Percentiles rank a stretch among this genome's conserved stretches.
phyloP scores from a whole-genome alignment of 2,329 filamentous ascomycete genomes.

The Arthrobotrys sphaeroides region DNA sequence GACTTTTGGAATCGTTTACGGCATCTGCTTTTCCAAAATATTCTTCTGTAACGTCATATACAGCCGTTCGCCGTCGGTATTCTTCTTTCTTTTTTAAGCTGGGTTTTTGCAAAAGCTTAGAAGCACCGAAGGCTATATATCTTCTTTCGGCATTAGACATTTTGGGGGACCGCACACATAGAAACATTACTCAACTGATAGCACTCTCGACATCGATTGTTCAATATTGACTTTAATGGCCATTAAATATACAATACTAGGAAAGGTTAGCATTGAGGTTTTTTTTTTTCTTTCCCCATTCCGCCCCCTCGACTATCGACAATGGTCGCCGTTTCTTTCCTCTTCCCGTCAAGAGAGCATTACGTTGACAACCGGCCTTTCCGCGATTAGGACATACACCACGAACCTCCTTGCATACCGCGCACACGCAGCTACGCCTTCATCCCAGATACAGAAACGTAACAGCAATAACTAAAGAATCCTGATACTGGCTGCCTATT shows the following conservation, averaged over 20 bases:
- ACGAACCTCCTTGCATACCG: constrained; percentile 52
- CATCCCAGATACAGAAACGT: constrained; percentile 47
- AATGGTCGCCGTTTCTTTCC: constrained; percentile 44
- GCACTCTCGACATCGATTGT: constrained; percentile 30
- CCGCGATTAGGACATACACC: constrained; percentile 40
- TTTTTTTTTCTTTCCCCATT: constrained; percentile 19
- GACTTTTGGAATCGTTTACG: constrained; percentile 50
- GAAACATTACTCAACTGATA: constrained; percentile 46
- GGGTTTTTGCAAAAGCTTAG: constrained; percentile 23
- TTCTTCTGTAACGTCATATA: constrained; percentile 53
- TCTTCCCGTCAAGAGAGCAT: constrained; percentile 24
- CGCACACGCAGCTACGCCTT: constrained; percentile 33
- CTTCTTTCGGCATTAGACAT: constrained; percentile 40
- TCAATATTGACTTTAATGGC: constrained; percentile 17
- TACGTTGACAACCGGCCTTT: constrained; percentile 32
- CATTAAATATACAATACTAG: constrained; percentile 13
- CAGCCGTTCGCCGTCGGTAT: constrained; percentile 44
- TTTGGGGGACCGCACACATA: constrained; percentile 34
- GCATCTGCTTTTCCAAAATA: constrained; percentile 42
- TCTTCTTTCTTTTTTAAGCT: constrained; percentile 30
- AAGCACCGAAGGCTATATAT: constrained; percentile 28
- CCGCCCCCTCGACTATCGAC: constrained; percentile 24
- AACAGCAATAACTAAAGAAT: constrained; percentile 49
- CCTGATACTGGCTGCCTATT: constrained; percentile 49
- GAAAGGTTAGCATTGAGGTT: constrained; percentile 40